A percentile compares a stretch with the other conserved stretches of the same genome.
Evolutionary conservation across 495 filamentous ascomycete species (phyloP).

Genomic region (Lasiosphaeriaceae sp.): DNA sequence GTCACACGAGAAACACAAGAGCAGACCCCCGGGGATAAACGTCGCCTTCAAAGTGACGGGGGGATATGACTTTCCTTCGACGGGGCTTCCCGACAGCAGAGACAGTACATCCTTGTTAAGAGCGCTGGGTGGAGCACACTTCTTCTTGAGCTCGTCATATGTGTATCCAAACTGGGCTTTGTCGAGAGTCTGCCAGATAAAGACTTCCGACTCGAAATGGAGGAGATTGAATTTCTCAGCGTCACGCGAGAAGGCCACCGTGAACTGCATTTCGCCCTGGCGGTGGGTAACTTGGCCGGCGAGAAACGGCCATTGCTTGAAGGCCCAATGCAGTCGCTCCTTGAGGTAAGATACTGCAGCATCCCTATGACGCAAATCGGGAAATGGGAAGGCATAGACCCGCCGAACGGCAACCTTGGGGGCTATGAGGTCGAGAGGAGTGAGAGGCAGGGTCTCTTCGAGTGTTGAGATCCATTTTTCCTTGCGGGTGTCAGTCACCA

Average conservation of each 20-base stretch:
- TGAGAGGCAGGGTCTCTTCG: not conserved
- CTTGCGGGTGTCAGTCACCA: too few relatives aligned
- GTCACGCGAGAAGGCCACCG: not conserved
- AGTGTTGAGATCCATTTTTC: not conserved
- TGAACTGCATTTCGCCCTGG: not conserved
- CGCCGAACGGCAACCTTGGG: not conserved
- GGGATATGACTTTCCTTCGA: not conserved
- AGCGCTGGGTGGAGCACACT: not conserved
- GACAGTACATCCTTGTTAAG: constrained; percentile 5
- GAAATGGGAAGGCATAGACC: not conserved
- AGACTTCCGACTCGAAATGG: not conserved
- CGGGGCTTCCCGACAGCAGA: not conserved
- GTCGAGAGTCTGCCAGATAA: not conserved
- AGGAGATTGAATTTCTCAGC: not conserved
- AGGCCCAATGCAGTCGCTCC: not conserved
- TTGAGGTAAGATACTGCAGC: not conserved
- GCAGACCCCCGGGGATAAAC: not conserved
- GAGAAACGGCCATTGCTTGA: not conserved
- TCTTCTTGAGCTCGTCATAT: not conserved
- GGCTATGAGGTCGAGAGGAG: not conserved
- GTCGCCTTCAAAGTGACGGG: not conserved
- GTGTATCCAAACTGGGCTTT: not conserved
- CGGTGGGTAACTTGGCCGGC: not conserved
- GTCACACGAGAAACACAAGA: not conserved
- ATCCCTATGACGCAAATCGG: not conserved